Conservation (phyloP, 2,329 filamentous ascomycete species). For the Ceratocystis cubensis region DNA sequence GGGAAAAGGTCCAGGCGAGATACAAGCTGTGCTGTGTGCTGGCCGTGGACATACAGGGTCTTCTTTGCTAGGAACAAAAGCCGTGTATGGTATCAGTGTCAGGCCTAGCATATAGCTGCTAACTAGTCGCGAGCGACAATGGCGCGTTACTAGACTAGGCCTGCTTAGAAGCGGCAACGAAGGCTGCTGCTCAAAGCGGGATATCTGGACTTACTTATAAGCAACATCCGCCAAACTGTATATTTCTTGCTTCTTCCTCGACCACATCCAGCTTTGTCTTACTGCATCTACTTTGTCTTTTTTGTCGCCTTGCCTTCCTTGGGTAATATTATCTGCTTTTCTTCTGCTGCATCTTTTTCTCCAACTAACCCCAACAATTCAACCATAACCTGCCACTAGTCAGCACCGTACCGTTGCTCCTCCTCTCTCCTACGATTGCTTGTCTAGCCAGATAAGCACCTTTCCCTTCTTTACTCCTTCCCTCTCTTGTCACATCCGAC, state of each 20-base stretch:
- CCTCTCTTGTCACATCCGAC: neutral
- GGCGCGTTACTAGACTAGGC: neutral
- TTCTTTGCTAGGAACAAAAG: neutral
- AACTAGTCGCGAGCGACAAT: neutral
- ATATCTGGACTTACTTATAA: conserved; percentile 7
- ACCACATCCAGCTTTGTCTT: neutral
- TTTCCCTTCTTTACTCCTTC: neutral
- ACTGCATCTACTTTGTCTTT: neutral
- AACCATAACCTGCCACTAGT: neutral
- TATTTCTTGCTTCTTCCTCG: neutral
- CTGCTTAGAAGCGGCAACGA: neutral
- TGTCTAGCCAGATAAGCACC: neutral
- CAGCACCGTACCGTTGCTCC: neutral
- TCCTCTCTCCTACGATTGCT: neutral
- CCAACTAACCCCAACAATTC: conserved; percentile 1
- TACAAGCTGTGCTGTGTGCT: neutral
- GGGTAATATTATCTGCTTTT: neutral
- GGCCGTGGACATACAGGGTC: neutral
- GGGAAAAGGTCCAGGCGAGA: neutral
- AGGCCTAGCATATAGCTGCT: neutral
- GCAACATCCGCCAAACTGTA: neutral
- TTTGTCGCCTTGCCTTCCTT: neutral
- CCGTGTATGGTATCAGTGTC: neutral
- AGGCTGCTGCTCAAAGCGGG: neutral
- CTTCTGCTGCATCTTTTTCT: neutral